Evolutionary conservation across 768 basidiomycete species (phyloP), one percentile per base, ranked within the genome.

Genomic region (Sutorius australiensis): DNA sequence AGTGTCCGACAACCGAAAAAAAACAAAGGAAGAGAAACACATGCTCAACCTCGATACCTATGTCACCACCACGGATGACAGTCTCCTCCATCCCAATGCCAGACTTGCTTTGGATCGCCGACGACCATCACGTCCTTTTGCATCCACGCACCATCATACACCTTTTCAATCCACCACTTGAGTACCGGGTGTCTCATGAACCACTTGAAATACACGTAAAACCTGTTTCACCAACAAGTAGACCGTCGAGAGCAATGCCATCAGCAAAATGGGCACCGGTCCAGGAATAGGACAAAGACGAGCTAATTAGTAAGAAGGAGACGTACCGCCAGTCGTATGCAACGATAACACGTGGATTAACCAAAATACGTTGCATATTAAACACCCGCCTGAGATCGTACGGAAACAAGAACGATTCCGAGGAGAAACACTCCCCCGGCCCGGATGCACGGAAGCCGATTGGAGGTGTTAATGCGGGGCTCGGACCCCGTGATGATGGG

Each of bases 381-480:
- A 73, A 74, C 55, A 70, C 46, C 4, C 76, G 71, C 45, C 76
- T 65, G 14, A 77, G 48, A 50, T 77, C 75, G 58, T 77, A 77
- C 8, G 75, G 75, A 0, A 77, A 55, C 47, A 71, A 51, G 63
- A 75, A 77, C 2, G 65, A 72, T 58, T 77, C 75, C 5, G 72
- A 74, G 0, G 63, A 64, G 24, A 30, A 64, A 30, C 63, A 64
- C n/a, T 66, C 64, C 3, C 17, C 53, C 4, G 51, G 37, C 3
- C 3, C 55, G 9, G 61, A 63, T 16, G 49, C 49, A 27, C 63
- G 62, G 46, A 64, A 65, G 1, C 49, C 40, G 17, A 37, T 14
- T 0, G 61, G 57, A 0, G 61, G 60, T 8, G 57, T 66, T 24
- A 60, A 27, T 27, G 63, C 64, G 3, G 61, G 63, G 13, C 33